These are phyloP conservation scores for sunflower (Helianthus annuus) DNA, from an alignment of 129 eudicot genomes.

Conservation along the genomic window DNA sequence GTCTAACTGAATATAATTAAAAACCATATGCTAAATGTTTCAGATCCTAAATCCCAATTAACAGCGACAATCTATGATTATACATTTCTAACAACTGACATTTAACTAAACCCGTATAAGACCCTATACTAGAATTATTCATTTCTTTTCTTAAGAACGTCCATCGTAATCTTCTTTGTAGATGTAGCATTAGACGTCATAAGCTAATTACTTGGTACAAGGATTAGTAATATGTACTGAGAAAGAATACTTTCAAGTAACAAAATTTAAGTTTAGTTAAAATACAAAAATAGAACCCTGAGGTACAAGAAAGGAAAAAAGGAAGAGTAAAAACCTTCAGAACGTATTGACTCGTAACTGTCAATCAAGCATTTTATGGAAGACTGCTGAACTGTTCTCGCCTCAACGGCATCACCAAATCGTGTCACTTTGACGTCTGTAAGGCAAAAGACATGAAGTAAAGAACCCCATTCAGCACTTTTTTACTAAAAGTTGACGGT, in stretches of 20 bases:
- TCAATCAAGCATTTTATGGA: constrained; percentile 57
- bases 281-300: not conserved
- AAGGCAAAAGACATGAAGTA: constrained; percentile 19
- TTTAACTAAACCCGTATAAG: constrained; percentile 3
- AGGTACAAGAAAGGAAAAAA: constrained; percentile 13
- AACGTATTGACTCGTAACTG: constrained; percentile 33
- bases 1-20: not conserved
- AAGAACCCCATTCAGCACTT: not conserved
- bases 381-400: constrained; percentile 66
- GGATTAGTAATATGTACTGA: not conserved
- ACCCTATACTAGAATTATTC: not conserved
- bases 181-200: constrained; percentile 5
- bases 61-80: not conserved
- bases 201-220: constrained; percentile 10
- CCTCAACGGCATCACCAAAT: constrained; percentile 69
- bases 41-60: not conserved
- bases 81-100: not conserved
- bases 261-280: not conserved
- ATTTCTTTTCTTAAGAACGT: not conserved
- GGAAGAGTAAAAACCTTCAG: constrained; percentile 45
- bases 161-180: constrained; percentile 4
- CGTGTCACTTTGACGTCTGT: constrained; percentile 67
- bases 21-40: not conserved
- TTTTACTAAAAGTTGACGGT: not conserved
- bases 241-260: constrained; percentile 4